Evolutionary conservation across 208 protist genomes (phyloP).

Genomic region (Jaenimonas drosophilae): DNA sequence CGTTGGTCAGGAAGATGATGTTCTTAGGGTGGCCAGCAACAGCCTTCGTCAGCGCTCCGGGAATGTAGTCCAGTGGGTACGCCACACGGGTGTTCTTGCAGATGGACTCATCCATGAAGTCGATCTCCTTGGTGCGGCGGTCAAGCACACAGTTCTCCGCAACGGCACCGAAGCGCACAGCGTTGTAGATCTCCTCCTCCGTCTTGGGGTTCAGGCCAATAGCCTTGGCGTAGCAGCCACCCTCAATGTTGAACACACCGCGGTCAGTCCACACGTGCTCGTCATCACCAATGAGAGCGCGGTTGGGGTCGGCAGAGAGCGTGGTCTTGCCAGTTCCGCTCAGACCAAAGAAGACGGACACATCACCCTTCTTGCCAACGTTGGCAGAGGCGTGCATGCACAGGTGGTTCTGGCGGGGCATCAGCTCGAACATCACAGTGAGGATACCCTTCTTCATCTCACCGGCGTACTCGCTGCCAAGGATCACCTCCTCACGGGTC

Average conservation of each 20-base stretch:
- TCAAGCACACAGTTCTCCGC: conserved; percentile 86
- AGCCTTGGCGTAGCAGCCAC: conserved; percentile 93
- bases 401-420: conserved; percentile 88
- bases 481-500: conserved; percentile 81
- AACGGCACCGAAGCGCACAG: conserved; percentile 92
- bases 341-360: conserved; percentile 88
- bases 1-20: conserved; percentile 96
- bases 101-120: conserved; percentile 90
- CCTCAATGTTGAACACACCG: conserved; percentile 91
- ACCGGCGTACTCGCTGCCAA: conserved; percentile 94
- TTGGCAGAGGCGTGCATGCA: conserved; percentile 92
- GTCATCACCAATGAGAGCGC: conserved; percentile 88
- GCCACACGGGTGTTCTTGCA: conserved; percentile 96
- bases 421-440: conserved; percentile 94
- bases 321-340: conserved; percentile 92
- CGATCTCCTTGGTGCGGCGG: conserved; percentile 47
- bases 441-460: conserved; percentile 98
- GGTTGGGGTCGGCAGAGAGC: conserved; percentile 81
- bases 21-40: conserved; percentile 88
- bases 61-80: conserved; percentile 94
- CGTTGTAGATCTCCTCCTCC: conserved; percentile 86
- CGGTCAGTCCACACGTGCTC: conserved; percentile 89
- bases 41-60: conserved; percentile 77
- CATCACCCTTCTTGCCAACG: conserved; percentile 64
- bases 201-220: conserved; percentile 70